Conservation (phyloP, 306 rosid species). For the Senna tora region DNA sequence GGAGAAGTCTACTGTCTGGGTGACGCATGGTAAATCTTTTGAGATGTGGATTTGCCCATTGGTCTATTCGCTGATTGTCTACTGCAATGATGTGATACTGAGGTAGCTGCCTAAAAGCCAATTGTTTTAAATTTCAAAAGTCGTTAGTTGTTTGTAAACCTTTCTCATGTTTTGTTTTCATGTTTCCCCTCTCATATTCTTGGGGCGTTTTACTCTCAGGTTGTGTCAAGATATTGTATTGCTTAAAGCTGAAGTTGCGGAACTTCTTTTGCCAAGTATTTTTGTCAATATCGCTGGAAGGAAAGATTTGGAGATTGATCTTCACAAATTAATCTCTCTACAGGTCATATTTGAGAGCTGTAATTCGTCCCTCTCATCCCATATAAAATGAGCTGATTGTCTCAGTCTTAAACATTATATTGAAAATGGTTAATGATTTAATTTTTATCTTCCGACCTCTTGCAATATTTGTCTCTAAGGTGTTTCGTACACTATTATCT, state of each 20-base stretch:
- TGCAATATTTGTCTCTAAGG: conserved; percentile 8
- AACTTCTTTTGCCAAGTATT: conserved; percentile 78
- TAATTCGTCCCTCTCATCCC: conserved; percentile 9
- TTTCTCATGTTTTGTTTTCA: conserved; percentile 21
- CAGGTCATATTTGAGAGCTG: conserved; percentile 56
- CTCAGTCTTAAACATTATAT: conserved; percentile 4
- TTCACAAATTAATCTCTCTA: conserved; percentile 61
- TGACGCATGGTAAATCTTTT: conserved; percentile 71
- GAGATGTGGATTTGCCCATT: conserved; percentile 87
- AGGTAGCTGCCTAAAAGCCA: conserved; percentile 52
- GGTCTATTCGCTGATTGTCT: conserved; percentile 67
- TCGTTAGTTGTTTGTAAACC: conserved; percentile 11
- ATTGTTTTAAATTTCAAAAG: conserved; percentile 1
- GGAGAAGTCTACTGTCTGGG: conserved; percentile 70
- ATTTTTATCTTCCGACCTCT: not conserved
- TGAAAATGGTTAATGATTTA: conserved; percentile 5
- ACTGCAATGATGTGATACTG: conserved; percentile 74
- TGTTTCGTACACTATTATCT: not conserved
- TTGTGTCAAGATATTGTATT: conserved; percentile 83
- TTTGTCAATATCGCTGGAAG: conserved; percentile 79
- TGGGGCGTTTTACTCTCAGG: conserved; percentile 51
- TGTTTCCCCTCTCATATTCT: conserved; percentile 35
- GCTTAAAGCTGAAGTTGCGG: conserved; percentile 84
- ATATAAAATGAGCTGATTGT: conserved; percentile 13
- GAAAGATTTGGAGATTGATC: conserved; percentile 70